Percentiles rank a stretch among this genome's conserved stretches.
Conservation (phyloP, 2,329 filamentous ascomycete genomes). For the Trichoderma asperellum region DNA sequence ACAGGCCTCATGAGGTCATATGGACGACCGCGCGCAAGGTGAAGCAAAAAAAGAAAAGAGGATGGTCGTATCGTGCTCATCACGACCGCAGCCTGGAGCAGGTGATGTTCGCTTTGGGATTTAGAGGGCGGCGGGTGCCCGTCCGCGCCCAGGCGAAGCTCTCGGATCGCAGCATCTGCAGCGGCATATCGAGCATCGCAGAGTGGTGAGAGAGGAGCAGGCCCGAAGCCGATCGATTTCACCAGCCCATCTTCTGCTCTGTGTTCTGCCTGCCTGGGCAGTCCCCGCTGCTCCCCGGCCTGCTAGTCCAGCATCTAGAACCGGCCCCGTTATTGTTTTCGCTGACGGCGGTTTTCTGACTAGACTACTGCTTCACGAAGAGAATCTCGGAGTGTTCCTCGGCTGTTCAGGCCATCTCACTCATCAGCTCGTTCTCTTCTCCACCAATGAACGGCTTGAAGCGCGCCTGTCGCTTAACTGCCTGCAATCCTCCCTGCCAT, state of each 20-base stretch:
- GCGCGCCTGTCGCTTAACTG: slow-evolving; percentile 26
- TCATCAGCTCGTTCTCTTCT: slow-evolving; percentile 3
- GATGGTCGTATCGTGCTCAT: slow-evolving; percentile 1
- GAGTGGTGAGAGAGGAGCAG: not conserved
- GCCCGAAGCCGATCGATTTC: not conserved
- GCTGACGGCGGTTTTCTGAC: not conserved
- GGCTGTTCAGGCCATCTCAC: not conserved
- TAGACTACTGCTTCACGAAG: not conserved
- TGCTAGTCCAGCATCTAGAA: not conserved
- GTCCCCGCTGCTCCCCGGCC: not conserved
- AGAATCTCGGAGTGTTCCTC: slow-evolving; percentile 7
- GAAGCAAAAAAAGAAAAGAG: not conserved
- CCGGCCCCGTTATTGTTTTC: not conserved
- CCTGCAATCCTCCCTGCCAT: not conserved
- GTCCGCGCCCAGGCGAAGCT: slow-evolving; percentile 1
- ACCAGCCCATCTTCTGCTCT: slow-evolving; percentile 1
- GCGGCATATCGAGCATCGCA: not conserved
- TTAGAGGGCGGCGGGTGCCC: not conserved
- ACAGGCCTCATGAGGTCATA: slow-evolving; percentile 17
- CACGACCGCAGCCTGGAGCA: not conserved
- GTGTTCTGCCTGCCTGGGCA: not conserved
- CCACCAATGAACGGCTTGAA: slow-evolving; percentile 17
- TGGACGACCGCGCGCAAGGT: not conserved
- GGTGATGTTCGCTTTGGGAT: not conserved
- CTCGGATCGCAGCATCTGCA: not conserved